Evolutionary conservation across 257 asterid species (phyloP).

Genomic region (Solanum sejunctum): DNA sequence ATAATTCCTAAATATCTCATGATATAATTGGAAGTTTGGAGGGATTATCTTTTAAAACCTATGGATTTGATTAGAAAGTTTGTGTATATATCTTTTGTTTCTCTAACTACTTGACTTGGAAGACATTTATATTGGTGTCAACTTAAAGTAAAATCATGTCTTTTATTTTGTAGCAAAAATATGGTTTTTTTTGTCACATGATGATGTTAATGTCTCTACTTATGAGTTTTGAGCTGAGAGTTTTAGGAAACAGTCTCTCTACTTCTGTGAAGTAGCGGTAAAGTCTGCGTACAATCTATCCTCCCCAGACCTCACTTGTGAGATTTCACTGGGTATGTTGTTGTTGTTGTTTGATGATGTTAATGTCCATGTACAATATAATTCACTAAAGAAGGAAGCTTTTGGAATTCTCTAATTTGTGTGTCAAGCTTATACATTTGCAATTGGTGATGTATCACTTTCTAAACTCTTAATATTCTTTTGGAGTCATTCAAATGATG

Average conservation of each 20-base stretch:
- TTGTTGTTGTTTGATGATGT: not conserved
- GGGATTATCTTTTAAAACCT: not conserved
- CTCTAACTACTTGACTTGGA: conserved; percentile 12
- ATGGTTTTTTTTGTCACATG: not conserved
- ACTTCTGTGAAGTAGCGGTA: no score
- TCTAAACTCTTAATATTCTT: not conserved
- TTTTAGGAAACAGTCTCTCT: no score
- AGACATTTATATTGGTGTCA: conserved; percentile 18
- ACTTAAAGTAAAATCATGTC: conserved; percentile 26
- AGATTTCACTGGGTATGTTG: no score
- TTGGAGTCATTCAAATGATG: not conserved
- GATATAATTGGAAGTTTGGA: not conserved
- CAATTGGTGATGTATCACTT: not conserved
- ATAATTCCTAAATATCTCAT: conserved; percentile 12
- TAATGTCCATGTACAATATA: not conserved
- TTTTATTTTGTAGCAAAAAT: not conserved
- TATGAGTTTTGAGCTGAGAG: no score
- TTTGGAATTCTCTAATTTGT: not conserved
- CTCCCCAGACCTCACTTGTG: no score
- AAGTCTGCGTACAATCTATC: no score
- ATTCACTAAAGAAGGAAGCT: not conserved
- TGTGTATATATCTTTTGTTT: not conserved
- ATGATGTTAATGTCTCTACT: no score
- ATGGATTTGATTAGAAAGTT: not conserved
- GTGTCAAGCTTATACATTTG: not conserved